phyloP scores from a whole-genome alignment of 257 asterid genomes.

The Paulownia fortunei region DNA sequence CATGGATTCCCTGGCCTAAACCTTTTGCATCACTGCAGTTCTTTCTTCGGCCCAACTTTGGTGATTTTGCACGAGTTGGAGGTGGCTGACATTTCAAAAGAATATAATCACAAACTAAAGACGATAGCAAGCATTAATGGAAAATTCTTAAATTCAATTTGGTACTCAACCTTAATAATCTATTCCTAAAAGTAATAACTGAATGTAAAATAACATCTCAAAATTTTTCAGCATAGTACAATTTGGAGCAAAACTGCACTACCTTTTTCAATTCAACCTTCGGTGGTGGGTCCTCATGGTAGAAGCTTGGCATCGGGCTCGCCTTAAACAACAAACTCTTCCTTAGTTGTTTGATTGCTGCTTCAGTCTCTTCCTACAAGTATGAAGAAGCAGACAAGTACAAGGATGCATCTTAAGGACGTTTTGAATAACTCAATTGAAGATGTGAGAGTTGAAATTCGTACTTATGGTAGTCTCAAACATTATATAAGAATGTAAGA shows the following conservation, averaged over 20 bases:
- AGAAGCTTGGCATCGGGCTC: constrained; percentile 87
- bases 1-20: constrained; percentile 37
- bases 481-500: neutral
- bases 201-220: constrained; percentile 1
- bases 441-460: neutral
- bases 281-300: constrained; percentile 84
- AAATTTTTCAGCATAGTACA: neutral
- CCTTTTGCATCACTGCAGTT: constrained; percentile 47
- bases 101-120: constrained; percentile 21
- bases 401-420: neutral
- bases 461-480: neutral
- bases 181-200: neutral
- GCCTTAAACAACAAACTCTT: constrained; percentile 77
- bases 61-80: constrained; percentile 83
- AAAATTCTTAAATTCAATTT: neutral
- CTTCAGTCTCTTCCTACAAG: constrained; percentile 70
- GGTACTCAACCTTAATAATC: neutral
- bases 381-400: neutral
- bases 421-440: neutral
- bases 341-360: constrained; percentile 73
- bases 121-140: neutral
- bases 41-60: constrained; percentile 75
- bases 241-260: neutral
- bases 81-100: constrained; percentile 55
- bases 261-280: constrained; percentile 83